Evolutionary conservation across 1,284 basidiomycete species (phyloP).

Genomic region (Trametes pubescens): DNA sequence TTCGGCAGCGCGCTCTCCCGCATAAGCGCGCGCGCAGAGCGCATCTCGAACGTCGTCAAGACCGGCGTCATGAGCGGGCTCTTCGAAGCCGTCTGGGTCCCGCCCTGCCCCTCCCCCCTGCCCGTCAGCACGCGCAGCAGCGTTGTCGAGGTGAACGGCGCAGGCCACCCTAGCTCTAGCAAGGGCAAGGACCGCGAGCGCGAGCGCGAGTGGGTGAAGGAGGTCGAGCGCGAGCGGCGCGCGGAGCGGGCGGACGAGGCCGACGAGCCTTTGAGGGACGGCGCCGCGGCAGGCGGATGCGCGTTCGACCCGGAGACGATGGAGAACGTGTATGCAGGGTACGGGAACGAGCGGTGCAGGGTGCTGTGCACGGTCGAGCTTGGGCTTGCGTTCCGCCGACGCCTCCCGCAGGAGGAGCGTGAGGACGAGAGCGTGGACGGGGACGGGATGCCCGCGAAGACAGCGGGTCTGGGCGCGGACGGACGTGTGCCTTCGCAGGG

Average conservation of each 20-base stretch:
- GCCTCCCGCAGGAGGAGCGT: constrained; percentile 26
- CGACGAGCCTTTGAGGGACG: not conserved
- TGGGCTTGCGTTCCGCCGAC: constrained; percentile 43
- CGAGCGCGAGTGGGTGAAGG: constrained; percentile 33
- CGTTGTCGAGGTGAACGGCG: constrained; percentile 15
- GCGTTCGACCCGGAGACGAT: constrained; percentile 42
- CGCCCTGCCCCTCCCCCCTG: constrained; percentile 16
- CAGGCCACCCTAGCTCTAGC: constrained; percentile 6
- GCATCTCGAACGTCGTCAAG: constrained; percentile 42
- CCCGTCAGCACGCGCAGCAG: constrained; percentile 6
- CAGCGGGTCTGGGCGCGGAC: constrained; percentile 18
- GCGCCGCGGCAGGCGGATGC: constrained; percentile 10
- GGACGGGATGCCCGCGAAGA: constrained; percentile 27
- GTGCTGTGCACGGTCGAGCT: constrained; percentile 50
- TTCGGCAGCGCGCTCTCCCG: constrained; percentile 41
- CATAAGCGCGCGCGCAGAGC: constrained; percentile 42
- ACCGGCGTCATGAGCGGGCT: constrained; percentile 47
- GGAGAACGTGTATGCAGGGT: constrained; percentile 47
- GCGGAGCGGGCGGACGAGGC: constrained; percentile 12
- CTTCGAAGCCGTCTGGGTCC: constrained; percentile 43
- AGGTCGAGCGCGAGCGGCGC: constrained; percentile 28
- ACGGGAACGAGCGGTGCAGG: constrained; percentile 38
- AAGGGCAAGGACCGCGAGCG: constrained; percentile 30
- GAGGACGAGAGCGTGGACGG: constrained; percentile 30
- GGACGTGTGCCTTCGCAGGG: constrained; percentile 22